Percentiles rank a stretch among this genome's conserved stretches.
These are phyloP conservation scores for Myxozyma neglecta DNA, from an alignment of 805 yeast species.

Conservation along the genomic window DNA sequence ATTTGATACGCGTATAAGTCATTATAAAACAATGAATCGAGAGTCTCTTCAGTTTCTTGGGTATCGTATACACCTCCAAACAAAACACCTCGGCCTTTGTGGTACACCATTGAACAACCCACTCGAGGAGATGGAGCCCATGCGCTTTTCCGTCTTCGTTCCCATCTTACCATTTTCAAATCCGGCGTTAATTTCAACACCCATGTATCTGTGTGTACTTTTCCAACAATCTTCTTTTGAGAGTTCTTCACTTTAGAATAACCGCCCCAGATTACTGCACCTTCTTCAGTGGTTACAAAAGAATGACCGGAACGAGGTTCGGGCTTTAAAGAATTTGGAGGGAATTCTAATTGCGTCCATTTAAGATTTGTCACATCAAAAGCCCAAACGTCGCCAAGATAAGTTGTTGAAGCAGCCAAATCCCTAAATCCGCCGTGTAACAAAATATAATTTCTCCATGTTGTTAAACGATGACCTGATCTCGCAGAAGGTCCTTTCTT, in stretches of 20 bases:
- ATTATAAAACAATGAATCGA: constrained; percentile 82
- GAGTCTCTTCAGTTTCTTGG: constrained; percentile 91
- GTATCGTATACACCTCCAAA: constrained; percentile 96
- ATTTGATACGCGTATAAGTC: constrained; percentile 76
- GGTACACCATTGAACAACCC: constrained; percentile 88
- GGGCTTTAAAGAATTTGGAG: constrained; percentile 75
- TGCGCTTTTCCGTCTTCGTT: constrained; percentile 84
- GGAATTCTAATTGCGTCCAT: constrained; percentile 88
- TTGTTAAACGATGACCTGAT: constrained; percentile 87
- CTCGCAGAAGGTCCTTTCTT: constrained; percentile 74
- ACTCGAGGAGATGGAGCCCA: constrained; percentile 90
- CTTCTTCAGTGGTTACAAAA: constrained; percentile 71
- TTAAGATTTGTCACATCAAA: constrained; percentile 86
- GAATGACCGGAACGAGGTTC: constrained; percentile 95
- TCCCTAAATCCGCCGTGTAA: constrained; percentile 93
- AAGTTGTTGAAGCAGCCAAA: constrained; percentile 78
- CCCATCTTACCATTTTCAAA: constrained; percentile 76
- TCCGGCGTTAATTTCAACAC: constrained; percentile 81
- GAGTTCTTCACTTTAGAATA: constrained; percentile 85
- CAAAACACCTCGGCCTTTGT: constrained; percentile 85
- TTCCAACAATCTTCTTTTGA: constrained; percentile 87
- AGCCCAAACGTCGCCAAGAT: constrained; percentile 84
- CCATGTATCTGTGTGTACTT: constrained; percentile 86
- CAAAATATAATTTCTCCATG: constrained; percentile 87
- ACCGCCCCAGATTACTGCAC: constrained; percentile 89